A percentile compares a stretch with the other conserved stretches of the same genome.
Conservation (phyloP, 2,329 filamentous ascomycete genomes). For the Cadophora sp. region DNA sequence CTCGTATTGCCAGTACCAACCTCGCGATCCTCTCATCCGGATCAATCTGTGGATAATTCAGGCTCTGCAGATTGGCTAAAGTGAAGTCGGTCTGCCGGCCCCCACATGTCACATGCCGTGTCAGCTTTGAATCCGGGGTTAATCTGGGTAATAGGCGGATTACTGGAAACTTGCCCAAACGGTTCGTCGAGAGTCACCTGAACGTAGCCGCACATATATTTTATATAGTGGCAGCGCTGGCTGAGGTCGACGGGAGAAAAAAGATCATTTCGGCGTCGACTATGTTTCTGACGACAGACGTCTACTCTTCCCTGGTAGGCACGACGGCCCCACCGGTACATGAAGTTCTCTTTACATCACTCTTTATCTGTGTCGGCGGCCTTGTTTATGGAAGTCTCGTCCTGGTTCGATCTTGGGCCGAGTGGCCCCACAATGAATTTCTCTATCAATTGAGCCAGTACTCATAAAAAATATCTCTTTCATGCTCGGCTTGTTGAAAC, state of each 20-base stretch:
- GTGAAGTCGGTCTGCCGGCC: constrained; percentile 16
- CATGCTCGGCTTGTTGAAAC: constrained; percentile 32
- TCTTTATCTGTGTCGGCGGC: constrained; percentile 19
- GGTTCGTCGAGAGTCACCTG: constrained; percentile 22
- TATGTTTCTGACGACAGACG: constrained; percentile 30
- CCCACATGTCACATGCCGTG: constrained; percentile 28
- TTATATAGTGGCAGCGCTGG: constrained; percentile 20
- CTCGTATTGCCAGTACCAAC: constrained; percentile 7
- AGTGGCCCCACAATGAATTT: constrained; percentile 26
- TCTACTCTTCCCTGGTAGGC: constrained; percentile 34
- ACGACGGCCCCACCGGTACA: constrained; percentile 29
- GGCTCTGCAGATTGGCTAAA: constrained; percentile 27
- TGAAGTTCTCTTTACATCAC: constrained; percentile 26
- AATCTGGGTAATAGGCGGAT: constrained; percentile 32
- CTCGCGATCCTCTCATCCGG: constrained; percentile 25
- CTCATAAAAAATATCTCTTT: constrained; percentile 19
- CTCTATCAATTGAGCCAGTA: constrained; percentile 31
- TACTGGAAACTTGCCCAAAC: constrained; percentile 23
- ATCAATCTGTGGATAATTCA: constrained; percentile 23
- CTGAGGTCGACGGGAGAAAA: constrained; percentile 21
- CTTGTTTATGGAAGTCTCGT: constrained; percentile 20
- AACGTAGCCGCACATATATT: constrained; percentile 23
- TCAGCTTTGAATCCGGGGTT: constrained; percentile 29
- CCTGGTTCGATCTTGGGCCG: constrained; percentile 22
- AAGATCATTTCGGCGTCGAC: constrained; percentile 37